phyloP scores from a whole-genome alignment of 495 filamentous ascomycete species.

The Talaromyces stipitatus region DNA sequence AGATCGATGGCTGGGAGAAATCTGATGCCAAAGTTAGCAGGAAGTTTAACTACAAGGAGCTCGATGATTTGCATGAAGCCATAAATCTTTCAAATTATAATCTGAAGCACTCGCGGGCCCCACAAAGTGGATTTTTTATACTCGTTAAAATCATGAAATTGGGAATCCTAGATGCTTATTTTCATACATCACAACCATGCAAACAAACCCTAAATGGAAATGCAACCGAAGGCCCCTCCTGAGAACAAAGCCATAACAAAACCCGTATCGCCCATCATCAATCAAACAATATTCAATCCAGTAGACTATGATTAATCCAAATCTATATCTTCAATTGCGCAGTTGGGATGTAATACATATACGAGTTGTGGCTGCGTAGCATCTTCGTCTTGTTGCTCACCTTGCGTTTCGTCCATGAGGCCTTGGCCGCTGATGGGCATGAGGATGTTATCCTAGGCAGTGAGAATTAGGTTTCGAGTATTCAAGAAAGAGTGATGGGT shows the following conservation, averaged over 20 bases:
- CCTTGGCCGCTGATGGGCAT: conserved; percentile 88
- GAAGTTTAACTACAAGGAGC: too few relatives aligned
- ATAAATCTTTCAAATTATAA: too few relatives aligned
- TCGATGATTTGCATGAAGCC: too few relatives aligned
- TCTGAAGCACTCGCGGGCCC: too few relatives aligned
- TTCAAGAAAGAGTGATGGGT: background rate
- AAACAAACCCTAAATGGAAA: background rate
- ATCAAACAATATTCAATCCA: background rate
- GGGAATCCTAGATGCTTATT: background rate
- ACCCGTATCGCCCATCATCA: background rate
- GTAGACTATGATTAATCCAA: background rate
- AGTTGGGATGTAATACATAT: conserved; percentile 94
- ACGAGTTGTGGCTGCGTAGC: conserved; percentile 44
- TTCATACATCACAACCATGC: background rate
- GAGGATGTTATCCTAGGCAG: conserved; percentile 72
- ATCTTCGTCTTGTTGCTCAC: conserved; percentile 35
- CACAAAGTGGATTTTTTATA: too few relatives aligned
- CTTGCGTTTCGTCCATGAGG: conserved; percentile 50
- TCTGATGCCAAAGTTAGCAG: too few relatives aligned
- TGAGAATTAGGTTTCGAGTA: conserved; percentile 9
- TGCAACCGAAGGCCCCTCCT: background rate
- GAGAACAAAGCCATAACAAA: background rate
- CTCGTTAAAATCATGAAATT: background rate
- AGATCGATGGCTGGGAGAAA: too few relatives aligned
- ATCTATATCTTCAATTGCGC: conserved; percentile 65